Evolutionary conservation across 202 grass and related monocot genomes (phyloP), one percentile per base, ranked within the genome.

Genomic region (Setaria viridis): DNA sequence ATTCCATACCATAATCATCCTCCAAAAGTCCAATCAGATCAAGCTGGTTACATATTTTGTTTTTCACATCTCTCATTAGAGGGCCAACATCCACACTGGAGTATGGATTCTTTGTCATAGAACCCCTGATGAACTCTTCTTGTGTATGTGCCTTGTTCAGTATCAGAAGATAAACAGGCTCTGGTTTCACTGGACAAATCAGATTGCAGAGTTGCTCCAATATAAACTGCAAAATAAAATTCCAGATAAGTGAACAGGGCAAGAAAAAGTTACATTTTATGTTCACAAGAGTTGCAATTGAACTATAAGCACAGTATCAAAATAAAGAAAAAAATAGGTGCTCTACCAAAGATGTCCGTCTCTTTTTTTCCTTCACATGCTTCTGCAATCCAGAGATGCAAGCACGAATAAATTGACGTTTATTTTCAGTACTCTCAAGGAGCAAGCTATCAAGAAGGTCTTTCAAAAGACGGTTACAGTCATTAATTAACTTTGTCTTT

Each of bases 161-260:
- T 84, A 99, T 92, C 58, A 99, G 62, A 80, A 88, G 93, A 91
- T 99, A 94, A 72, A 92, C 86, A 90, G 91, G 93, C 76, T 99
- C 93, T 70, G 96, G 96, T 68, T 99, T 99, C 70, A 92, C 83
- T 59, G 96, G 96, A 79, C 90, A 95, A 87, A 99, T 99, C 84
- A 99, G 86, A 95, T 99, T 94, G 79, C 96, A 99, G 8, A 99
- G 91, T 83, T 99, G 96, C 84, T 99, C 96, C 90, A 95, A 82
- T 83, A 99, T 99, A 78, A 99, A 99, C 96, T 95, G 90, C 88
- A 91, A 82, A 82, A 72, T 54, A 76, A 67, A 82, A 20, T 78
- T 69, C 53, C 20, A 84, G 32, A 65, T 79, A 88, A 67, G 17
- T 29, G 25, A 72, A 45, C 9, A 47, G 1, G 9, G 53, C 16